phyloP scores from a whole-genome alignment of 2,329 filamentous ascomycete species.

The Beauveria sp. region DNA sequence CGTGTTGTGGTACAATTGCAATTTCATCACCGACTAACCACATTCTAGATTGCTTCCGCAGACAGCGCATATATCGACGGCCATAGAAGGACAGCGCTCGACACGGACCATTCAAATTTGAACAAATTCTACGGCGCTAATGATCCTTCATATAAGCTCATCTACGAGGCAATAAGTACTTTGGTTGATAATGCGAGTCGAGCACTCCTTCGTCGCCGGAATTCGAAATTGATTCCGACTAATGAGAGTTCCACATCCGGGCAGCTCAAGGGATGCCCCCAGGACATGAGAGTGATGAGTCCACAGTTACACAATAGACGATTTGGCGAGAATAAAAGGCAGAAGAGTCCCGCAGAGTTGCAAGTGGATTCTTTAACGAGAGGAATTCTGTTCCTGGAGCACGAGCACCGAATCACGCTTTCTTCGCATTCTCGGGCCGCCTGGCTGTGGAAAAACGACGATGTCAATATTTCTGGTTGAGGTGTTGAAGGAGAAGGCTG shows the following conservation, averaged over 20 bases:
- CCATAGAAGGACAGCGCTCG: not conserved
- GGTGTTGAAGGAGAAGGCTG: too few species aligned
- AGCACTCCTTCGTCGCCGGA: not conserved
- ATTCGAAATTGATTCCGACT: not conserved
- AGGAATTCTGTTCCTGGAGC: too few species aligned
- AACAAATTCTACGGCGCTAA: not conserved
- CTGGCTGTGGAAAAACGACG: too few species aligned
- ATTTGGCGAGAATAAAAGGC: too few species aligned
- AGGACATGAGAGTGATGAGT: not conserved
- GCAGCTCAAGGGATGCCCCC: not conserved
- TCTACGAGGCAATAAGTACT: not conserved
- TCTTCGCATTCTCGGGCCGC: too few species aligned
- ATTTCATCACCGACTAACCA: not conserved
- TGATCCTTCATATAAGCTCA: not conserved
- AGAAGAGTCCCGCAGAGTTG: too few species aligned
- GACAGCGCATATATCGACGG: not conserved
- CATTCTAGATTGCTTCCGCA: too few species aligned
- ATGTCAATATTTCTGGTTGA: too few species aligned
- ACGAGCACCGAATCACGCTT: too few species aligned
- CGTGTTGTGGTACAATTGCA: not conserved
- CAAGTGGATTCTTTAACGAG: too few species aligned
- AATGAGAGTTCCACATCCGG: not conserved
- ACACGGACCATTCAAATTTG: not conserved
- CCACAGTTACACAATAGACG: too few species aligned
- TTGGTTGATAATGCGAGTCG: not conserved